Conservation (phyloP, 176 grass and related monocot genomes). For the Oryza glaberrima region DNA sequence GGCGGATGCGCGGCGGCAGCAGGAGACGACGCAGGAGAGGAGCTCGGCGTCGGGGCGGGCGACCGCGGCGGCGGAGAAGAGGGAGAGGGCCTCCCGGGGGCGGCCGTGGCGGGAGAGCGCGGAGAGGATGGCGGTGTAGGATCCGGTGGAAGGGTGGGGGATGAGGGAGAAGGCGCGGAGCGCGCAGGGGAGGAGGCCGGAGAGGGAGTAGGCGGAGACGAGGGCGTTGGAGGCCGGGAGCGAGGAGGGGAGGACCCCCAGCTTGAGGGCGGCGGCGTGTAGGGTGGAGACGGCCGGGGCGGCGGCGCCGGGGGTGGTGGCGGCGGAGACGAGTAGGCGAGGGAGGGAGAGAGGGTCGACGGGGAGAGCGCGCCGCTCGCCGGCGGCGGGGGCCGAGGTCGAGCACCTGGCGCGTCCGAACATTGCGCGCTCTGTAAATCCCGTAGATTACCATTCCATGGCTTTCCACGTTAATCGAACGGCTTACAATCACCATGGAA, state of each 20-base stretch:
- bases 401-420: background rate
- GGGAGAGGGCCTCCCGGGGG: slow-evolving; percentile 45
- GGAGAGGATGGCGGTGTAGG: slow-evolving; percentile 67
- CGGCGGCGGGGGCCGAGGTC: slow-evolving; percentile 32
- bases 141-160: slow-evolving; percentile 45
- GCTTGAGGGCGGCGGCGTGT: slow-evolving; percentile 66
- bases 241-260: slow-evolving; percentile 45
- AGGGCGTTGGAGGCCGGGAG: slow-evolving; percentile 71
- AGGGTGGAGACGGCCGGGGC: slow-evolving; percentile 26
- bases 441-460: no score
- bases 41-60: slow-evolving; percentile 58
- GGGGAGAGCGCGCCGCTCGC: slow-evolving; percentile 26
- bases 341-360: slow-evolving; percentile 42
- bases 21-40: slow-evolving; percentile 68
- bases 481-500: no score
- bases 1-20: slow-evolving; percentile 48
- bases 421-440: background rate
- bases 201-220: slow-evolving; percentile 58
- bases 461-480: no score
- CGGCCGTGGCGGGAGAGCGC: slow-evolving; percentile 58
- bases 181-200: slow-evolving; percentile 34
- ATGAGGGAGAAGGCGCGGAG: slow-evolving; percentile 54
- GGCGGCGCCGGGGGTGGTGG: background rate
- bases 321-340: slow-evolving; percentile 28
- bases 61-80: slow-evolving; percentile 56